Evolutionary conservation across 768 basidiomycete species (phyloP).

Genomic region (Amanita pallidorosea): DNA sequence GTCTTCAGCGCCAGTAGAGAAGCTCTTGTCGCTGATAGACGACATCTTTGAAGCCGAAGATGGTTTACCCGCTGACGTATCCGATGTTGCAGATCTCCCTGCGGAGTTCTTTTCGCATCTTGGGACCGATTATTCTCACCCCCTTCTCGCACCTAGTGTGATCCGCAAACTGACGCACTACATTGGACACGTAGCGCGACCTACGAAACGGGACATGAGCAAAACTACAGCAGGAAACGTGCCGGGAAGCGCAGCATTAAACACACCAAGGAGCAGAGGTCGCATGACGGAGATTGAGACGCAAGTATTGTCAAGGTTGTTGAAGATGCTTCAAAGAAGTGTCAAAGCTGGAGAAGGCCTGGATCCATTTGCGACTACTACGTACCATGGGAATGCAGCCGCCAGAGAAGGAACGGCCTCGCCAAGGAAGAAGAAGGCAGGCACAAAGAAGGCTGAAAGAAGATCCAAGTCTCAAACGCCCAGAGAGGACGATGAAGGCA

Average conservation of each 20-base stretch:
- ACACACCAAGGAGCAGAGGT: constrained; percentile 40
- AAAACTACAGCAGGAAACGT: constrained; percentile 26
- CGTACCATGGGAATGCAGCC: not conserved
- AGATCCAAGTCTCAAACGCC: constrained; percentile 36
- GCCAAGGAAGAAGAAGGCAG: constrained; percentile 49
- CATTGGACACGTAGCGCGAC: constrained; percentile 56
- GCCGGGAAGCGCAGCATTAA: constrained; percentile 22
- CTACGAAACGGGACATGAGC: constrained; percentile 40
- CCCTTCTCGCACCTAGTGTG: constrained; percentile 44
- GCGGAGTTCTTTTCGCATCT: constrained; percentile 54
- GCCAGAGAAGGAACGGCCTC: constrained; percentile 20
- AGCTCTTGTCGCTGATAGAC: constrained; percentile 64
- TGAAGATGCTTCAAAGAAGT: constrained; percentile 73
- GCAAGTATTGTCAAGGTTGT: constrained; percentile 44
- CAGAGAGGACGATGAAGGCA: constrained; percentile 22
- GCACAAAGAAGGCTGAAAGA: constrained; percentile 30
- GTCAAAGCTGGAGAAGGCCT: constrained; percentile 68
- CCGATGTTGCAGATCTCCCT: constrained; percentile 61
- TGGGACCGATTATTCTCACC: constrained; percentile 46
- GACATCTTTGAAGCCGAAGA: constrained; percentile 89
- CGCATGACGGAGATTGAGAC: constrained; percentile 63
- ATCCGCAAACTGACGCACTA: constrained; percentile 63
- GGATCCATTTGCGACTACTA: constrained; percentile 43
- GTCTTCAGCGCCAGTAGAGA: constrained; percentile 55
- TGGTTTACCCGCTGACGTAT: constrained; percentile 17